Evolutionary conservation across 2,329 filamentous ascomycete genomes (phyloP).

Genomic region (Didymella pinodella): DNA sequence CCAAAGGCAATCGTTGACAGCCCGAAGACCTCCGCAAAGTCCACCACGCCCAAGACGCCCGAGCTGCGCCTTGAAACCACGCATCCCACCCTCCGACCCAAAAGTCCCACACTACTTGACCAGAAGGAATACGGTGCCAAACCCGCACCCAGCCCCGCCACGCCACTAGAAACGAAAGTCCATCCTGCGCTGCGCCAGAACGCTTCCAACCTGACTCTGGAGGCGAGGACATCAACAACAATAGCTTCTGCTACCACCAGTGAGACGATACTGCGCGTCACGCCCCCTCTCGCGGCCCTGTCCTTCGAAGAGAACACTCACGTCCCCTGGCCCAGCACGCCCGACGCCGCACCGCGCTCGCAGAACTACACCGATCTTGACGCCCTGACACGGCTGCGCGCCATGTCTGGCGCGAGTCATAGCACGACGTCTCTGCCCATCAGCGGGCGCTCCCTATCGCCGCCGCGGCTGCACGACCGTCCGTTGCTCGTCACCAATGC

Average conservation of each 20-base stretch:
- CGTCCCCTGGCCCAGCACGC: slow-evolving; percentile 26
- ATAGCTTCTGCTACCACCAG: background rate
- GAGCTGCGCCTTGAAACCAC: slow-evolving; percentile 21
- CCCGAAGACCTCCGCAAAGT: slow-evolving; percentile 16
- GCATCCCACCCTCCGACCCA: slow-evolving; percentile 28
- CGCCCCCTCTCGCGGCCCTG: slow-evolving; percentile 10
- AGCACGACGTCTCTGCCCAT: slow-evolving; percentile 37
- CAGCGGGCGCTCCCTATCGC: slow-evolving; percentile 22
- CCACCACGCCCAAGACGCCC: slow-evolving; percentile 7
- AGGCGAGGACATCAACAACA: background rate
- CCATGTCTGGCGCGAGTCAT: slow-evolving; percentile 16
- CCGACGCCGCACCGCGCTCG: slow-evolving; percentile 18
- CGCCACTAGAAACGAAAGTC: slow-evolving; percentile 19
- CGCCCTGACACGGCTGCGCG: slow-evolving; percentile 9
- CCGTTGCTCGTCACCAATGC: slow-evolving; percentile 2
- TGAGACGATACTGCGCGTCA: slow-evolving; percentile 8
- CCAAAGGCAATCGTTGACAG: slow-evolving; percentile 2
- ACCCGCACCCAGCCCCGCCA: slow-evolving; percentile 7
- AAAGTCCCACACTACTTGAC: slow-evolving; percentile 21
- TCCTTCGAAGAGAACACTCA: slow-evolving; percentile 19
- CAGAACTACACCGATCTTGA: slow-evolving; percentile 4
- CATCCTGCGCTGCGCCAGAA: slow-evolving; percentile 29
- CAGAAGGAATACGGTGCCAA: slow-evolving; percentile 19
- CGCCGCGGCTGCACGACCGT: slow-evolving; percentile 14
- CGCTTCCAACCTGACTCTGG: background rate